A percentile compares a stretch with the other conserved stretches of the same genome.
Evolutionary conservation across 1,284 basidiomycete species (phyloP).

Genomic region (Ustilago loliicola): DNA sequence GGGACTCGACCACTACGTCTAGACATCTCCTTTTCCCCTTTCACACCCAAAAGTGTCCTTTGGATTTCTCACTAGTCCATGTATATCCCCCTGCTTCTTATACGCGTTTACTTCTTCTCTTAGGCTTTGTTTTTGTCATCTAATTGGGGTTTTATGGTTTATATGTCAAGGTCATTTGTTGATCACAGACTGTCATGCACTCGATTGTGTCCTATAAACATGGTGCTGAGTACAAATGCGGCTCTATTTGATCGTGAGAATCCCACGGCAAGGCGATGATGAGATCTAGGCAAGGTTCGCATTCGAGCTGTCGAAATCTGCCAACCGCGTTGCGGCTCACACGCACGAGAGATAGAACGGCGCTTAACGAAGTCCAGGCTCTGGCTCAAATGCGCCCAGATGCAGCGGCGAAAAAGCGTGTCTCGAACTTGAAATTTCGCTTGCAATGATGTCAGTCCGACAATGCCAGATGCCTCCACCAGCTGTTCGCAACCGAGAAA

Average conservation of each 20-base stretch:
- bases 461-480: not conserved
- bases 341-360: not conserved
- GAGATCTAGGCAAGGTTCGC: no score
- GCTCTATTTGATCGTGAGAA: not conserved
- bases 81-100: conserved; percentile 27
- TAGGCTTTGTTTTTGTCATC: conserved; percentile 12
- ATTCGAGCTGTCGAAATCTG: conserved; percentile 13
- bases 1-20: not conserved
- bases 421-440: not conserved
- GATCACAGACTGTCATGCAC: not conserved
- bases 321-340: not conserved
- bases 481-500: not conserved
- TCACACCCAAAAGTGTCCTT: conserved; percentile 10
- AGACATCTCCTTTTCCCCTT: not conserved
- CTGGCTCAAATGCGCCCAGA: not conserved
- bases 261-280: not conserved
- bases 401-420: not conserved
- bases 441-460: not conserved
- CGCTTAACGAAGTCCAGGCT: conserved; percentile 1
- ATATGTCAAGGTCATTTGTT: conserved; percentile 11
- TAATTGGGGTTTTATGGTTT: conserved; percentile 26
- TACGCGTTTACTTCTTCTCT: conserved; percentile 16
- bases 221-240: no score
- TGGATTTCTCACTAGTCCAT: conserved; percentile 20
- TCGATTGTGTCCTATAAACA: no score